Conservation (phyloP, 192 early-diverging fungal genomes). For the Coemansia sp. region DNA sequence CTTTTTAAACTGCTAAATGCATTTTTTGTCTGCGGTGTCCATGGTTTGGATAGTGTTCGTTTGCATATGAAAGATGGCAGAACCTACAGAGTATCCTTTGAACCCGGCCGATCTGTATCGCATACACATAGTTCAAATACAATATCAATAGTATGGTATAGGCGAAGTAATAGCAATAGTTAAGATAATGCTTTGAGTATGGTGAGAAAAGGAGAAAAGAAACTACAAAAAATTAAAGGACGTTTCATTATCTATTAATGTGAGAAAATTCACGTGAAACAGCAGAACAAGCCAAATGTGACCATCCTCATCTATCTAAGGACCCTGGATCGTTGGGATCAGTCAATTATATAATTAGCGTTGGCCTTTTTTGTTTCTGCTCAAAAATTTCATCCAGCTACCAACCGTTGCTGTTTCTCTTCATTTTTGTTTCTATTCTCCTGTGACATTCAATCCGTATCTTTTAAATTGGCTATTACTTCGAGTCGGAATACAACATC, state of each 20-base stretch:
- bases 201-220: neutral
- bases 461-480: neutral
- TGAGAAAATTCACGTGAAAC: neutral
- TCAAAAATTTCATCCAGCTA: neutral
- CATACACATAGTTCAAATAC: neutral
- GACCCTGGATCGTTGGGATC: neutral
- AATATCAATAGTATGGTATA: slow-evolving; percentile 6
- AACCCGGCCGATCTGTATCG: slow-evolving; percentile 75
- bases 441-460: too few species aligned
- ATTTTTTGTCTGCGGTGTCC: neutral
- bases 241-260: too few species aligned
- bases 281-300: neutral
- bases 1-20: neutral
- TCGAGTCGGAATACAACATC: too few species aligned
- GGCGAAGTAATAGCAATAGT: neutral
- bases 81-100: slow-evolving; percentile 82
- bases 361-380: neutral
- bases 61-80: neutral
- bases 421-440: slow-evolving; percentile 2
- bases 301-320: neutral
- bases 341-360: neutral
- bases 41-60: too few species aligned
- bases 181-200: neutral
- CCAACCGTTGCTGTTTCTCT: neutral
- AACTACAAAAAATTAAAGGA: neutral